Conservation (phyloP, 108 stramenopile species). For the Stephanodiscus minutulus region DNA sequence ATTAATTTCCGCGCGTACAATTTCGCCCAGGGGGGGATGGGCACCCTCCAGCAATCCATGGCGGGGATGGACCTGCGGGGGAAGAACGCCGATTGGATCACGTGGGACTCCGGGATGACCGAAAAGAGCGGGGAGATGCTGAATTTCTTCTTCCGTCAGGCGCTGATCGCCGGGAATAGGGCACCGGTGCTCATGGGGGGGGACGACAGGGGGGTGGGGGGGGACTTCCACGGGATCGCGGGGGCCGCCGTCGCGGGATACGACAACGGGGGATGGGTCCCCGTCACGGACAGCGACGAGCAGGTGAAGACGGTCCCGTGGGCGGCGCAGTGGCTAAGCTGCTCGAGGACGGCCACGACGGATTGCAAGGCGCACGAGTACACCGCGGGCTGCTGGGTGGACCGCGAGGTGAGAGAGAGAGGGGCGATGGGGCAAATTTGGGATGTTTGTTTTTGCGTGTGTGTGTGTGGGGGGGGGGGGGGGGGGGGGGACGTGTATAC, state of each 20-base stretch:
- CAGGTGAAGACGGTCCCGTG: slow-evolving; percentile 37
- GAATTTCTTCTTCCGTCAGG: slow-evolving; percentile 54
- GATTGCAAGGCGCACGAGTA: slow-evolving; percentile 38
- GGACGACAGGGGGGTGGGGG: slow-evolving; percentile 2
- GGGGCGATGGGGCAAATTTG: no score
- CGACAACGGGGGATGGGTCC: slow-evolving; percentile 31
- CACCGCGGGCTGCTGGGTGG: slow-evolving; percentile 54
- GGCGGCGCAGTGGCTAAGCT: slow-evolving; percentile 45
- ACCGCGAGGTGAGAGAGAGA: slow-evolving; percentile 5
- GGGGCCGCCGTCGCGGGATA: slow-evolving; percentile 17
- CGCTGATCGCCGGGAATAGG: slow-evolving; percentile 49
- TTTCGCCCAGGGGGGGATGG: slow-evolving; percentile 54
- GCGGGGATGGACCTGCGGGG: slow-evolving; percentile 46
- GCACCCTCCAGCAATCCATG: slow-evolving; percentile 46
- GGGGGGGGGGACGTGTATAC: no score
- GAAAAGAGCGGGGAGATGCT: slow-evolving; percentile 8
- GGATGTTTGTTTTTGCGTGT: not conserved
- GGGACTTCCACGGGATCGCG: slow-evolving; percentile 18
- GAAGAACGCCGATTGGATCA: slow-evolving; percentile 44
- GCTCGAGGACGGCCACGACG: slow-evolving; percentile 14
- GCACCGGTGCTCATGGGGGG: slow-evolving; percentile 43
- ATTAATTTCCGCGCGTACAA: slow-evolving; percentile 49
- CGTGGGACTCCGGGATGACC: slow-evolving; percentile 52
- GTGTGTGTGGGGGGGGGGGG: no score
- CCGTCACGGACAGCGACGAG: slow-evolving; percentile 32